Evolutionary conservation across 768 basidiomycete genomes (phyloP), one percentile per base, ranked within the genome.

Genomic region (Boletus eberwhitei): DNA sequence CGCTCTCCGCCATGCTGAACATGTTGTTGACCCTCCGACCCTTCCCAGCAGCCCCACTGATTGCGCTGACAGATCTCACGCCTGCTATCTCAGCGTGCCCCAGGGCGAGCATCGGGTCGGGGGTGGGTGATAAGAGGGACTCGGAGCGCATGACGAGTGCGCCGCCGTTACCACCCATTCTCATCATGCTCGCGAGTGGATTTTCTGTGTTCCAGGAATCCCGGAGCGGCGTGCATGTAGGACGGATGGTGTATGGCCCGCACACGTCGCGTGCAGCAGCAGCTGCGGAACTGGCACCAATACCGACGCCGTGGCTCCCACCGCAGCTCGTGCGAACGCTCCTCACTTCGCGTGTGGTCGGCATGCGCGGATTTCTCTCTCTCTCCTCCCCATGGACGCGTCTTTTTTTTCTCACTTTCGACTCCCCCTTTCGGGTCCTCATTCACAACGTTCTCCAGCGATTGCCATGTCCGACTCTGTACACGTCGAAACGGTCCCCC

Each of bases 11-110:
- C 1, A 50, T 77, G 19, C 64, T 76, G 14, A 59, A 63, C 50
- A 70, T 69, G 6, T 41, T 77, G 26, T 19, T 59, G 52, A 73
- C 76, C 2, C 58, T 74, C n/a, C 41, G 21, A 0, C 72, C 72
- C 9, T 67, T 69, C 8, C 71, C 71, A 0, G 54, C 56, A 9
- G 47, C 62, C 0, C 67, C 72, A 1, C 60, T 65, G 37, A 54
- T 64, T 36, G 47, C 58, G 36, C 49, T 69, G 39, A 62, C 50
- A 13, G 50, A 59, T 17, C 44, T 69, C 40, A 48, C 61, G 8
- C 57, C 59, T 3, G 7, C 34, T 16, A 40, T 60, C 13, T 50
- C 59, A 17, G 37, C 51, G 13, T 57, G 31, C 24, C 60, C 57
- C 0, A 63, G 37, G 2, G 52, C 48, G 21, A 63, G 59, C 32